phyloP scores from a whole-genome alignment of 1,284 basidiomycete genomes.

The Chiua sp. region DNA sequence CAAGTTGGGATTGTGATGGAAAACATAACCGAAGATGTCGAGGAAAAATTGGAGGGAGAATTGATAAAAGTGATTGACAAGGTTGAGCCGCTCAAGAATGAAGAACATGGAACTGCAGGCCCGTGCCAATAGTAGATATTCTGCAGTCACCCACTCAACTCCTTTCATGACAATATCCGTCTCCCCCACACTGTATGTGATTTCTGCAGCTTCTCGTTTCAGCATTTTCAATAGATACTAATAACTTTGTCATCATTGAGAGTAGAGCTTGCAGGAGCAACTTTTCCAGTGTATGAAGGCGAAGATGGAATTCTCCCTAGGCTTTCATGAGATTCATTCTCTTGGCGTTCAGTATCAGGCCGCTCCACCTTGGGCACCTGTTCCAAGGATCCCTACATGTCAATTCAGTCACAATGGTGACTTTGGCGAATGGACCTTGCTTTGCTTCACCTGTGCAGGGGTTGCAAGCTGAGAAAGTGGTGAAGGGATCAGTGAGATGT shows the following conservation, averaged over 20 bases:
- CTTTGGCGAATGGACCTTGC: slow-evolving; percentile 98
- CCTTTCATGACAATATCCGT: slow-evolving; percentile 95
- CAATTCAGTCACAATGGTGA: no score
- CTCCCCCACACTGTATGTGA: slow-evolving; percentile 97
- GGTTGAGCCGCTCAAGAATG: slow-evolving; percentile 85
- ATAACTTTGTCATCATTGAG: slow-evolving; percentile 99
- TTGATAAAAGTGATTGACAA: slow-evolving; percentile 98
- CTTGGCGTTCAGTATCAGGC: slow-evolving; percentile 95
- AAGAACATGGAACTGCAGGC: slow-evolving; percentile 99
- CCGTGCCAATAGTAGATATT: slow-evolving; percentile 95
- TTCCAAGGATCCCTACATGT: slow-evolving; percentile 94
- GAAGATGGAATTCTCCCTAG: slow-evolving; percentile 95
- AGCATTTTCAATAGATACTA: slow-evolving; percentile 94
- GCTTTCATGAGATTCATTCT: slow-evolving; percentile 98
- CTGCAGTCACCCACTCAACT: slow-evolving; percentile 94
- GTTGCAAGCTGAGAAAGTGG: no score
- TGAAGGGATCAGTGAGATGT: no score
- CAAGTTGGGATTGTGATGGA: slow-evolving; percentile 92
- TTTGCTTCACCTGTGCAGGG: slow-evolving; percentile 71
- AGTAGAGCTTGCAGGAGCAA: slow-evolving; percentile 95
- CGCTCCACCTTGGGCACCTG: slow-evolving; percentile 97
- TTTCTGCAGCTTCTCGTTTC: slow-evolving; percentile 97
- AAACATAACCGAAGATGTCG: slow-evolving; percentile 96
- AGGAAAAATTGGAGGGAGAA: slow-evolving; percentile 99
- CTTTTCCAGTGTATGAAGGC: slow-evolving; percentile 93